Percentiles rank a stretch among this genome's conserved stretches.
phyloP scores from a whole-genome alignment of 2,329 filamentous ascomycete species.

The Biscogniauxia mediterranea region DNA sequence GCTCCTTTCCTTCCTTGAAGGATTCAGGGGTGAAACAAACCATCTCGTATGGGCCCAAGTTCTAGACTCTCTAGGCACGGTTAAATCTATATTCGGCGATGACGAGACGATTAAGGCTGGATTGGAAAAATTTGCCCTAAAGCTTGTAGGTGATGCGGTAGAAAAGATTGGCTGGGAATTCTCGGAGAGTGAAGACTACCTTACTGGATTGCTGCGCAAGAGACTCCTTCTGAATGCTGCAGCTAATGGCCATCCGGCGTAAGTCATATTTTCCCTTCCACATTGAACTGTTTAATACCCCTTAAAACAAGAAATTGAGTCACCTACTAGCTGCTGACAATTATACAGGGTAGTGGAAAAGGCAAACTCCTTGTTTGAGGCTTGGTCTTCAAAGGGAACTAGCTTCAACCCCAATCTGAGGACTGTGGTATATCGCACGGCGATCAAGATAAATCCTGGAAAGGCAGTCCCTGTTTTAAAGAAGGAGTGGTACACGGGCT shows the following conservation, averaged over 20 bases:
- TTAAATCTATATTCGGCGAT: slow-evolving; percentile 82
- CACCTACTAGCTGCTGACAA: slow-evolving; percentile 17
- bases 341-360: slow-evolving; percentile 62
- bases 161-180: slow-evolving; percentile 86
- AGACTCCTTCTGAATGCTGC: slow-evolving; percentile 76
- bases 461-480: slow-evolving; percentile 72
- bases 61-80: slow-evolving; percentile 68
- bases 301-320: background rate
- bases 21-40: slow-evolving; percentile 78
- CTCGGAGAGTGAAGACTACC: slow-evolving; percentile 73
- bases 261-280: slow-evolving; percentile 35
- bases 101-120: slow-evolving; percentile 70
- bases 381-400: slow-evolving; percentile 68
- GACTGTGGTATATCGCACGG: slow-evolving; percentile 75
- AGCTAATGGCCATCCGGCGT: slow-evolving; percentile 72
- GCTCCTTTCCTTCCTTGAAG: slow-evolving; percentile 78
- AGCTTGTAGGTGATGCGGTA: slow-evolving; percentile 71
- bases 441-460: slow-evolving; percentile 67
- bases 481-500: slow-evolving; percentile 79
- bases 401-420: slow-evolving; percentile 81
- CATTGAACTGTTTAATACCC: background rate
- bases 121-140: slow-evolving; percentile 75
- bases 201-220: slow-evolving; percentile 79
- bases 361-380: slow-evolving; percentile 74
- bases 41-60: slow-evolving; percentile 90